Evolutionary conservation across 805 yeast genomes (phyloP).

Genomic region (Candida methanosorbosa): DNA sequence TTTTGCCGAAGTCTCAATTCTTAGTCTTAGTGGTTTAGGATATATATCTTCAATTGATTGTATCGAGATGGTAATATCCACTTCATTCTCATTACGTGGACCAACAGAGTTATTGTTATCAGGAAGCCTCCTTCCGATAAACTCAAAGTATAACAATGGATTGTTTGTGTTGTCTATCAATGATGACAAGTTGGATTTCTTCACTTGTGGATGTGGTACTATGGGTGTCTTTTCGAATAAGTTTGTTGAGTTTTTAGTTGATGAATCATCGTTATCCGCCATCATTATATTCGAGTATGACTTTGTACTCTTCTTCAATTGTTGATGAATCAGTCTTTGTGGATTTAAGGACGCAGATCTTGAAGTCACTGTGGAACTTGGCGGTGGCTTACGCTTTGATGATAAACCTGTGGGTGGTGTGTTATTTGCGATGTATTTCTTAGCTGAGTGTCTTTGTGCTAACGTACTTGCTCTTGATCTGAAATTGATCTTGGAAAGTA

Average conservation of each 20-base stretch:
- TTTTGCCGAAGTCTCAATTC: conserved; percentile 26
- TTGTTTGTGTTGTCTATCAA: conserved; percentile 34
- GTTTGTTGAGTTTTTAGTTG: background rate
- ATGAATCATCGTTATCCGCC: background rate
- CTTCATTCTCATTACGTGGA: background rate
- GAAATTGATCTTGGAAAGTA: conserved; percentile 13
- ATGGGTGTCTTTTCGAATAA: conserved; percentile 1
- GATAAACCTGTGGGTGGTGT: background rate
- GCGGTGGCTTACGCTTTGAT: background rate
- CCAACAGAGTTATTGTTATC: background rate
- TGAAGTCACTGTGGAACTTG: background rate
- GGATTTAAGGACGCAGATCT: background rate
- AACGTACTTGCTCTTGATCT: conserved; percentile 6
- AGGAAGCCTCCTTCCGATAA: conserved; percentile 13
- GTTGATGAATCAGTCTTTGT: conserved; percentile 1
- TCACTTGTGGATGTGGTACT: no score
- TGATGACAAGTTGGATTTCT: conserved; percentile 32
- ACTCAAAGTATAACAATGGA: conserved; percentile 32
- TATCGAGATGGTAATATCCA: conserved; percentile 8
- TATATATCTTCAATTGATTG: conserved; percentile 9
- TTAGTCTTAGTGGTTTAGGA: conserved; percentile 11
- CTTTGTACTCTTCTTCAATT: conserved; percentile 4
- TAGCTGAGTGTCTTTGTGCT: background rate
- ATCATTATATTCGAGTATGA: conserved; percentile 3
- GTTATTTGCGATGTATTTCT: background rate